These are phyloP conservation scores for Brasenia schreberi DNA, from an alignment of 164 flowering plant genomes.

Conservation along the genomic window DNA sequence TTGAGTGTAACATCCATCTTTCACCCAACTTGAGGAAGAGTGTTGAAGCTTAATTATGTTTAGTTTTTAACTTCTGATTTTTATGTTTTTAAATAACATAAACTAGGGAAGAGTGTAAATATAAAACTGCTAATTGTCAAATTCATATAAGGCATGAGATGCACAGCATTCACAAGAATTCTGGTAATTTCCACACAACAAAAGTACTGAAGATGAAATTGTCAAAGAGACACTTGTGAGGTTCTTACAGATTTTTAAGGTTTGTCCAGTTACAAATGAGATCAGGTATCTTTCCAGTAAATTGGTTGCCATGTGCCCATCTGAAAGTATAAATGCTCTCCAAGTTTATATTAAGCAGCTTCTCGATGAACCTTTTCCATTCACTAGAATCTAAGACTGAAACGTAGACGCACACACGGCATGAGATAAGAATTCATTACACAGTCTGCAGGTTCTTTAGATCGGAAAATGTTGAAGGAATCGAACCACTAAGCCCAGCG, in stretches of 20 bases:
- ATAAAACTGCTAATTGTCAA: too few species aligned
- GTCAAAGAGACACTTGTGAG: too few species aligned
- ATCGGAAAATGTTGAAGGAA: constrained; percentile 24
- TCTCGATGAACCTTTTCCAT: neutral
- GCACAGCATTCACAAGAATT: too few species aligned
- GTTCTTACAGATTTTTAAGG: constrained; percentile 2
- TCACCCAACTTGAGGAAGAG: too few species aligned
- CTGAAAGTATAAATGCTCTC: neutral
- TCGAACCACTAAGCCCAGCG: constrained; percentile 27
- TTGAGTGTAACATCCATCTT: too few species aligned
- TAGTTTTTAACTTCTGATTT: too few species aligned
- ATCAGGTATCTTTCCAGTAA: constrained; percentile 6
- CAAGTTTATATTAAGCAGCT: neutral
- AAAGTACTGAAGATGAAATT: too few species aligned
- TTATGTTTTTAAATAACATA: too few species aligned
- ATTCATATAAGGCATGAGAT: too few species aligned
- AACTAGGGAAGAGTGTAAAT: too few species aligned
- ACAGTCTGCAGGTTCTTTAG: constrained; percentile 13
- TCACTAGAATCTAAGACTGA: neutral
- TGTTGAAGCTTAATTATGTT: too few species aligned
- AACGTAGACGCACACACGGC: neutral
- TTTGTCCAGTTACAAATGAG: constrained; percentile 7
- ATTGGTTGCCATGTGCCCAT: constrained; percentile 5
- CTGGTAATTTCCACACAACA: too few species aligned
- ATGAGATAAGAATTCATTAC: constrained; percentile 11